Evolutionary conservation across 2,329 filamentous ascomycete genomes (phyloP).

Genomic region (Neonectria ditissima): DNA sequence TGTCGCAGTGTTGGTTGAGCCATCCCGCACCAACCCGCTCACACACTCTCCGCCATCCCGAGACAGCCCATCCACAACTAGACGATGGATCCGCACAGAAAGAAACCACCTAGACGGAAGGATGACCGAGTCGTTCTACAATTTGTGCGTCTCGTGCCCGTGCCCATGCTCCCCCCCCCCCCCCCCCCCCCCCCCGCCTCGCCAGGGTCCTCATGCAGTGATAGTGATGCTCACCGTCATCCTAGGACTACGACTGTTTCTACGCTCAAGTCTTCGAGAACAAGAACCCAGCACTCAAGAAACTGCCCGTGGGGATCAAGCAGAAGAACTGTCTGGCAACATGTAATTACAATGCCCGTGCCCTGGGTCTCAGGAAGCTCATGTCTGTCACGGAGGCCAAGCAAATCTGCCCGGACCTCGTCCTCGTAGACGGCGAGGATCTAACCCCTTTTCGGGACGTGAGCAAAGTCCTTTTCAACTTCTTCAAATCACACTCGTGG

Average conservation of each 20-base stretch:
- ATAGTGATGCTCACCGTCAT: conserved; percentile 26
- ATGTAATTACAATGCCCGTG: conserved; percentile 92
- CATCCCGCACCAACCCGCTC: conserved; percentile 15
- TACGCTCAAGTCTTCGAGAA: conserved; percentile 93
- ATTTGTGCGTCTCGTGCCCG: conserved; percentile 69
- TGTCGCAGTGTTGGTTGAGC: background rate
- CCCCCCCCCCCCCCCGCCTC: conserved; percentile 23
- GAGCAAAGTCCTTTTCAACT: conserved; percentile 82
- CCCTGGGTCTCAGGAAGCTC: conserved; percentile 80
- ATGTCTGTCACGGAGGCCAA: conserved; percentile 87
- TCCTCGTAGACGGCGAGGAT: conserved; percentile 89
- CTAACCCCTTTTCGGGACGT: conserved; percentile 85
- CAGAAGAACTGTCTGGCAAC: conserved; percentile 95
- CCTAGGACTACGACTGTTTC: conserved; percentile 87
- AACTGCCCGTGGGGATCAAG: conserved; percentile 82
- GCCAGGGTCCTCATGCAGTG: background rate
- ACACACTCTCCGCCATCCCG: conserved; percentile 14
- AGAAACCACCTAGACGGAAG: conserved; percentile 58
- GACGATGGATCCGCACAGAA: conserved; percentile 48
- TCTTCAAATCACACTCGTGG: conserved; percentile 82
- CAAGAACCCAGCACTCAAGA: conserved; percentile 78
- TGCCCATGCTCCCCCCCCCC: conserved; percentile 18
- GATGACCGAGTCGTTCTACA: conserved; percentile 81
- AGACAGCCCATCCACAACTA: conserved; percentile 26
- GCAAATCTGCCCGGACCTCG: conserved; percentile 82